phyloP scores from a whole-genome alignment of 345 rosid genomes.

The Boechera stricta region DNA sequence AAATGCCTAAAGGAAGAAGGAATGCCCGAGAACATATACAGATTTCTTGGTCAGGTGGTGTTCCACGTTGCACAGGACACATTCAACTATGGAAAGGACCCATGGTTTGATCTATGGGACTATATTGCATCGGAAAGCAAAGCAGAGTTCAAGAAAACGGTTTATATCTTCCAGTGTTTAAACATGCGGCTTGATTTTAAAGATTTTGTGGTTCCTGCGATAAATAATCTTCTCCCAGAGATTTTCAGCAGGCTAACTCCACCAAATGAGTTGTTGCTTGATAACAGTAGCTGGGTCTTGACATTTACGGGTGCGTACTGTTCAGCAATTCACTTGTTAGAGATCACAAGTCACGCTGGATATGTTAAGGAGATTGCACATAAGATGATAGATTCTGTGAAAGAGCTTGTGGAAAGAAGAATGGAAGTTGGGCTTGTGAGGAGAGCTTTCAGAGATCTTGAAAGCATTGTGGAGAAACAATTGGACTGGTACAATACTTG shows the following conservation, averaged over 20 bases:
- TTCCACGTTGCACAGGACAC: constrained; percentile 4
- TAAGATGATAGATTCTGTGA: constrained; percentile 25
- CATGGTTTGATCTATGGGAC: constrained; percentile 19
- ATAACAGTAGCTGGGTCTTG: constrained; percentile 21
- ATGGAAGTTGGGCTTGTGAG: constrained; percentile 34
- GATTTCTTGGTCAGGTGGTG: constrained; percentile 4
- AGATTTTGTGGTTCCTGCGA: background rate
- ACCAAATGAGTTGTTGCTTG: constrained; percentile 9
- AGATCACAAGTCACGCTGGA: background rate
- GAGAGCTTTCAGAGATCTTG: constrained; percentile 35
- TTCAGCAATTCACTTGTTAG: constrained; percentile 14
- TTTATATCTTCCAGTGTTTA: constrained; percentile 33
- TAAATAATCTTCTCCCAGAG: constrained; percentile 21
- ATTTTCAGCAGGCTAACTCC: background rate
- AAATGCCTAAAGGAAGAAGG: background rate
- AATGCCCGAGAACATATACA: background rate
- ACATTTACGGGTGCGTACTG: constrained; percentile 19
- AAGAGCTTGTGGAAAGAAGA: constrained; percentile 31
- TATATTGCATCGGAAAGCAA: background rate
- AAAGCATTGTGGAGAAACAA: constrained; percentile 25
- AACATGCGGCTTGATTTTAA: constrained; percentile 9
- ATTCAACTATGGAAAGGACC: background rate
- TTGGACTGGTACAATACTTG: background rate
- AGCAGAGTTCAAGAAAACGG: background rate
- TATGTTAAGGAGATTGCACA: background rate